Evolutionary conservation across 2,329 filamentous ascomycete species (phyloP).

Genomic region (Helicocarpus griseus): DNA sequence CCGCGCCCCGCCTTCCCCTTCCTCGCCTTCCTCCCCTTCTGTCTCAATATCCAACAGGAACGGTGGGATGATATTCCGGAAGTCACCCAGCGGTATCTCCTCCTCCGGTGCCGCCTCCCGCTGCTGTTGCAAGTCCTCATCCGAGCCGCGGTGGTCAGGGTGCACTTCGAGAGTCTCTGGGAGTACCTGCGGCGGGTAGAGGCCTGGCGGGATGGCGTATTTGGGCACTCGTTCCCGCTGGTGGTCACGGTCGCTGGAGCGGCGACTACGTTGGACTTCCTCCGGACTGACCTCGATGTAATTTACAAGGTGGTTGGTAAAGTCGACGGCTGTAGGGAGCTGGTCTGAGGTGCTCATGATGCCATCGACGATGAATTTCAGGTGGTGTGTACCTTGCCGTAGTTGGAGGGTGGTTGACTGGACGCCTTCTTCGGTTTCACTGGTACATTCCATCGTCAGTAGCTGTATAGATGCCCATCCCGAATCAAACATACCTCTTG

Average conservation of each 20-base stretch:
- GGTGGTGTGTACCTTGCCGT: constrained; percentile 86
- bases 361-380: constrained; percentile 91
- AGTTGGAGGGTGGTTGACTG: constrained; percentile 73
- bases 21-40: constrained; percentile 63
- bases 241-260: constrained; percentile 6
- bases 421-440: constrained; percentile 42
- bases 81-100: constrained; percentile 49
- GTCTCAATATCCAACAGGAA: constrained; percentile 72
- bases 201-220: constrained; percentile 26
- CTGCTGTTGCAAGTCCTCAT: constrained; percentile 34
- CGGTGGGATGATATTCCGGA: constrained; percentile 65
- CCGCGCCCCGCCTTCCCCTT: constrained; percentile 49
- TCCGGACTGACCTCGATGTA: constrained; percentile 82
- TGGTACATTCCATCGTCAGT: constrained; percentile 7
- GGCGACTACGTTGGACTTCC: constrained; percentile 41
- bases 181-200: constrained; percentile 36
- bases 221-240: constrained; percentile 27
- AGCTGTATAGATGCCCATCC: no score
- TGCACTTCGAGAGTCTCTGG: constrained; percentile 24
- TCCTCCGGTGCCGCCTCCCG: constrained; percentile 43
- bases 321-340: constrained; percentile 90
- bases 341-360: constrained; percentile 83
- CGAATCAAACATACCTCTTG: constrained; percentile 59
- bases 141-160: constrained; percentile 9
- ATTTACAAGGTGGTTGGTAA: constrained; percentile 95